These are phyloP conservation scores for Sugiyamaella boreocaroliniensis DNA, from an alignment of 805 yeast genomes.

Conservation along the genomic window DNA sequence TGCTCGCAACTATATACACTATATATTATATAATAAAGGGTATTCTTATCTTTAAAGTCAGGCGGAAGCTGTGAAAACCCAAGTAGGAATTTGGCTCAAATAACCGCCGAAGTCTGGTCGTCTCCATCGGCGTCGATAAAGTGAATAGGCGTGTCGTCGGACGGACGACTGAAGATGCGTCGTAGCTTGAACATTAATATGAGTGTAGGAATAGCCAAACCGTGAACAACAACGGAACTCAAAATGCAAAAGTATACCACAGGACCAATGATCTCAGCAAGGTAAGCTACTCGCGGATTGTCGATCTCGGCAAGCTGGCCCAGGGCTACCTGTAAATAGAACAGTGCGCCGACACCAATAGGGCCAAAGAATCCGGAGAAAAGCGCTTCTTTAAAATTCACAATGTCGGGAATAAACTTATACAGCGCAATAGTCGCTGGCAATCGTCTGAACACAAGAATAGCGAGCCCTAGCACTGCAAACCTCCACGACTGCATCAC, in stretches of 20 bases:
- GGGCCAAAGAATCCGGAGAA: conserved; percentile 76
- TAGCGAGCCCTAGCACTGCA: conserved; percentile 28
- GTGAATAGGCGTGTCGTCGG: not conserved
- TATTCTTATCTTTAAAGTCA: too few relatives aligned
- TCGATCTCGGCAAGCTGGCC: conserved; percentile 31
- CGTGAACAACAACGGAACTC: conserved; percentile 69
- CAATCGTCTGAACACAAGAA: conserved; percentile 31
- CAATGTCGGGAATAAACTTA: conserved; percentile 54
- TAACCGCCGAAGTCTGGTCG: not conserved
- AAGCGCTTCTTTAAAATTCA: conserved; percentile 59
- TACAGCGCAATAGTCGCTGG: conserved; percentile 40
- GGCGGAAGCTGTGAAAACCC: too few relatives aligned
- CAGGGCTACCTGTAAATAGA: conserved; percentile 43
- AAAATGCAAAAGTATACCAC: conserved; percentile 62
- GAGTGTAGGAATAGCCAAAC: conserved; percentile 31
- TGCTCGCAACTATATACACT: too few relatives aligned
- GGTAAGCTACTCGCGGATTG: conserved; percentile 27
- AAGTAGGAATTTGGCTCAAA: not conserved
- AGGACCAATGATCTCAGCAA: conserved; percentile 56
- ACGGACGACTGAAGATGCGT: not conserved
- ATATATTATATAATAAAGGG: too few relatives aligned
- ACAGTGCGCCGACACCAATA: conserved; percentile 65
- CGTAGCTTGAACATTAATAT: not conserved
- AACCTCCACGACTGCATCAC: conserved; percentile 30
- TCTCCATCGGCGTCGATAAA: not conserved